Evolutionary conservation across 441 rosid species (phyloP).

Genomic region (Brassica hybrid): DNA sequence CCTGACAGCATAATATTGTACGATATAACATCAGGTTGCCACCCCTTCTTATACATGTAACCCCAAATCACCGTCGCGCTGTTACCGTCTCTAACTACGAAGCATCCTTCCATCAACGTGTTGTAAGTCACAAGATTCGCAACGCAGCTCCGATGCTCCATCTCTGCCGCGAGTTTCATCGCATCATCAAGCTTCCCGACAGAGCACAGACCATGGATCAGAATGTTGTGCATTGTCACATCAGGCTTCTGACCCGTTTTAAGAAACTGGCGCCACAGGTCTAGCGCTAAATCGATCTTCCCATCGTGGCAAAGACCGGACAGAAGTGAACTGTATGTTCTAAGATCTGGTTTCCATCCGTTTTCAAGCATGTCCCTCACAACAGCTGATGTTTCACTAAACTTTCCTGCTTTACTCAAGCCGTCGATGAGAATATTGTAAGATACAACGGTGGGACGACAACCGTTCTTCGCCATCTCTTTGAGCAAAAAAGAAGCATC

Average conservation of each 20-base stretch:
- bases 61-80: conserved; percentile 74
- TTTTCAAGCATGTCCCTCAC: conserved; percentile 82
- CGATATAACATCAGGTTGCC: conserved; percentile 78
- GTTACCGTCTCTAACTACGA: conserved; percentile 58
- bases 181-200: conserved; percentile 74
- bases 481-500: conserved; percentile 63
- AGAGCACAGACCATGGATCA: conserved; percentile 83
- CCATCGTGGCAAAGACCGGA: conserved; percentile 73
- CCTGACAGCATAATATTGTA: conserved; percentile 78
- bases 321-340: conserved; percentile 77
- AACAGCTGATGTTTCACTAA: conserved; percentile 61
- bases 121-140: conserved; percentile 88
- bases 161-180: conserved; percentile 55
- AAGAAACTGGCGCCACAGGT: conserved; percentile 67
- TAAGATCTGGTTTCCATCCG: conserved; percentile 69
- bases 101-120: conserved; percentile 86
- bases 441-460: conserved; percentile 60
- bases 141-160: conserved; percentile 56
- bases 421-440: conserved; percentile 76
- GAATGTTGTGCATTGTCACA: conserved; percentile 73
- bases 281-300: conserved; percentile 71
- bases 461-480: conserved; percentile 59
- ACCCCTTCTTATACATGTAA: conserved; percentile 55
- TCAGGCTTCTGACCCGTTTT: conserved; percentile 69
- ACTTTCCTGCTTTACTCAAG: conserved; percentile 75